Base-by-base conservation (phyloP, 768 basidiomycete species). In the Trametes coccinea region DNA sequence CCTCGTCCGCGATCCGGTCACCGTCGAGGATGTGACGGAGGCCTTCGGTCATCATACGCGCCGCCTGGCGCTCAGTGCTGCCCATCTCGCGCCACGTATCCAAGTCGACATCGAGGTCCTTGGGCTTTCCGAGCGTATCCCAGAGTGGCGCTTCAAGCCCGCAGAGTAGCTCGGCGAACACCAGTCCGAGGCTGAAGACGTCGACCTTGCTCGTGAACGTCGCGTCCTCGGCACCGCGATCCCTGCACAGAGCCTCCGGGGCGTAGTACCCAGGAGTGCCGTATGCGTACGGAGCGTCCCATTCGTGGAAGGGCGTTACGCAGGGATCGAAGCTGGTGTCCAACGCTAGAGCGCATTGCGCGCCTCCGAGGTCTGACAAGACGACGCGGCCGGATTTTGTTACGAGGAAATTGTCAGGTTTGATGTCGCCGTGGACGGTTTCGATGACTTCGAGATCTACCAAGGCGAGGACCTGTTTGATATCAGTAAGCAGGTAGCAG, bases 171-270 rank as follows among this genome's bases (percentile, higher is more conserved):
- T 82, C 80, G 46, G 78, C 74, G 2, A 83, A 69, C 68, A 82
- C 78, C 58, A 80, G 78, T 2, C 82, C 82, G 9, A 79, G 69
- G 17, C 71, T 73, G 79, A 78, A 84, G 70, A 79, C 77, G 62
- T 83, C 82, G 44, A 77, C 77, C 22, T 54, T 31, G 17, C 22
- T 17, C 9, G 51, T 43, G 43, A 44, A 46, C 30, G 22, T 5
- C 17, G 40, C 30, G 16, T 39, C 13, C 22, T 76, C 75, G 65
- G 80, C 81, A 3, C 72, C 70, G 67, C 81, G 77, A 7, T 16
- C 48, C 30, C 30, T 30, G 37, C 73, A 71, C 16, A 82, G 73
- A 11, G 81, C 75, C 69, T 82, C 80, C 0, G 81, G 81, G 2
- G 81, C 77, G 22, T 77, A 71, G 60, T 79, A 78, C 56, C 77